Evolutionary conservation across 768 basidiomycete genomes (phyloP).

Genomic region (Agrocybe pediades): DNA sequence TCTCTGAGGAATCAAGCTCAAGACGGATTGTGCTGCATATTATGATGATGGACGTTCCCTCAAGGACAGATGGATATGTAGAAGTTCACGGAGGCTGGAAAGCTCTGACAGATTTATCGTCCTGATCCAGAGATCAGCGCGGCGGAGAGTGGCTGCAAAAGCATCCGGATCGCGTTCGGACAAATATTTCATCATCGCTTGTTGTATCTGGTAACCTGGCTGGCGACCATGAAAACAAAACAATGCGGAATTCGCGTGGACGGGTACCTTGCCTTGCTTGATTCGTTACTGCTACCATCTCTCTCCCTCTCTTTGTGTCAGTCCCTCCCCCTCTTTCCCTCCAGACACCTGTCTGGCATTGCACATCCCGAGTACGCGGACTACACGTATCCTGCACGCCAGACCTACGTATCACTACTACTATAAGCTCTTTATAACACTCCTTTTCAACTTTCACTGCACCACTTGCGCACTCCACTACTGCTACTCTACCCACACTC

Average conservation of each 20-base stretch:
- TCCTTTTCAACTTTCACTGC: not conserved
- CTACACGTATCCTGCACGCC: not conserved
- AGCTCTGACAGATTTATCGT: too few relatives aligned
- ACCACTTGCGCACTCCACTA: not conserved
- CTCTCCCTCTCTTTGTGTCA: too few relatives aligned
- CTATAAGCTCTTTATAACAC: not conserved
- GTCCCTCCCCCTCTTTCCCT: too few relatives aligned
- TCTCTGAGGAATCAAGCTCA: too few relatives aligned
- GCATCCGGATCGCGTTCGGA: too few relatives aligned
- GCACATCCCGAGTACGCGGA: too few relatives aligned
- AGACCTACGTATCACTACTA: not conserved
- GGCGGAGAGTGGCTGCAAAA: not conserved
- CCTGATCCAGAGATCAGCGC: too few relatives aligned
- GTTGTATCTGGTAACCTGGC: not conserved
- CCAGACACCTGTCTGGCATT: too few relatives aligned
- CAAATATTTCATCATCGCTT: not conserved
- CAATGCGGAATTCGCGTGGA: not conserved
- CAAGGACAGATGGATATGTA: too few relatives aligned
- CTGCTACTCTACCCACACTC: not conserved
- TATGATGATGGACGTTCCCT: too few relatives aligned
- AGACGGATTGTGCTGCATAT: too few relatives aligned
- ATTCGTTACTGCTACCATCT: not conserved
- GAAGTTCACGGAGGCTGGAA: too few relatives aligned
- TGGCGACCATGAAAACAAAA: not conserved
- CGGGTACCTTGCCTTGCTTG: not conserved